Conservation (phyloP, 1,139 yeast genomes). For the Nadsonia starkeyi-henricii region DNA sequence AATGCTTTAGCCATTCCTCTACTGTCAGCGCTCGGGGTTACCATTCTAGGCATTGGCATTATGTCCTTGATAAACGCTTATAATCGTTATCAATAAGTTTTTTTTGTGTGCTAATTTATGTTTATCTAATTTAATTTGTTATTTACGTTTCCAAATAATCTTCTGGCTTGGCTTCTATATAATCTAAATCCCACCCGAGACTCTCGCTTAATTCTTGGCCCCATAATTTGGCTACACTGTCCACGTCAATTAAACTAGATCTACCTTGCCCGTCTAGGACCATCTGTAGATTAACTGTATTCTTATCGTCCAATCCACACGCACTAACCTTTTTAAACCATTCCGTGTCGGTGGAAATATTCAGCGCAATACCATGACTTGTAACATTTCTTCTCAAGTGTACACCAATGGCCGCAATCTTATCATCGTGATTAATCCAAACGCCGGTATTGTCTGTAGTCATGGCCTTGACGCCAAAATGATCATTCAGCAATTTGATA, state of each 20-base stretch:
- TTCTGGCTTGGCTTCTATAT: not conserved
- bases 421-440: slow-evolving; percentile 51
- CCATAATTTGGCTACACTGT: slow-evolving; percentile 30
- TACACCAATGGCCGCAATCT: slow-evolving; percentile 83
- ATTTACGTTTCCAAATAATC: not conserved
- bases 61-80: not conserved
- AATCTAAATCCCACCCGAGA: not conserved
- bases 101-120: no score
- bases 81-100: not conserved
- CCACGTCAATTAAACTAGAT: slow-evolving; percentile 16
- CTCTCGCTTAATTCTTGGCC: not conserved
- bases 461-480: slow-evolving; percentile 33
- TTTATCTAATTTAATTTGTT: no score
- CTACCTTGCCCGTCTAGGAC: slow-evolving; percentile 7
- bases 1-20: not conserved
- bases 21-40: not conserved
- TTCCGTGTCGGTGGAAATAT: slow-evolving; percentile 57
- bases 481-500: slow-evolving; percentile 33
- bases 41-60: not conserved
- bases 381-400: slow-evolving; percentile 76
- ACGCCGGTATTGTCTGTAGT: slow-evolving; percentile 66
- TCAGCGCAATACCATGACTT: slow-evolving; percentile 80
- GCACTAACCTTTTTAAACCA: slow-evolving; percentile 60
- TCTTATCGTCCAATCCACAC: slow-evolving; percentile 66
- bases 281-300: slow-evolving; percentile 38